Conservation (phyloP, 306 rosid genomes). For the Lathyrus oleraceus region DNA sequence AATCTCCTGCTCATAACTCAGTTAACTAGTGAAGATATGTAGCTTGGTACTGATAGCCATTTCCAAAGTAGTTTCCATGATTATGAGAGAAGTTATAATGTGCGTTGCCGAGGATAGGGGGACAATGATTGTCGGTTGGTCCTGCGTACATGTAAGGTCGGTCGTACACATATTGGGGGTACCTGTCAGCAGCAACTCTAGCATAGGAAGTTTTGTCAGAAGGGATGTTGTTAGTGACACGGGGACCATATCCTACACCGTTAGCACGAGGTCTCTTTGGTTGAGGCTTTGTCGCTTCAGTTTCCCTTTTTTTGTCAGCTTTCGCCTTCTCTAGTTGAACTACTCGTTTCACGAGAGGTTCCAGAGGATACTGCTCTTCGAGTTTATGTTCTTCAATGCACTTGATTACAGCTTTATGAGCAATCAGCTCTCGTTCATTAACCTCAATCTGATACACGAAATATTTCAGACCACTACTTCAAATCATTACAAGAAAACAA, state of each 20-base stretch:
- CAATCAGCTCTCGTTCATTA: constrained; percentile 84
- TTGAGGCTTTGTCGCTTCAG: constrained; percentile 92
- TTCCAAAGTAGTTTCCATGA: constrained; percentile 85
- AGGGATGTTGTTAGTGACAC: constrained; percentile 55
- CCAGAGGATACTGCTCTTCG: constrained; percentile 80
- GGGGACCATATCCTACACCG: constrained; percentile 70
- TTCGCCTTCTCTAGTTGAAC: constrained; percentile 82
- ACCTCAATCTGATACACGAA: constrained; percentile 74
- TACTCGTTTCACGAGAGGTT: constrained; percentile 76
- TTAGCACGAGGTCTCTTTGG: constrained; percentile 98
- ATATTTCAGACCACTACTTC: constrained; percentile 19
- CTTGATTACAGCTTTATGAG: constrained; percentile 82
- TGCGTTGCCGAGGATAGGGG: constrained; percentile 61
- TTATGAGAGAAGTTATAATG: constrained; percentile 71
- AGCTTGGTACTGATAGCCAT: constrained; percentile 91
- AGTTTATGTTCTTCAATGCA: constrained; percentile 92
- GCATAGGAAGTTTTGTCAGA: constrained; percentile 74
- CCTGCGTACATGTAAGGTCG: constrained; percentile 73
- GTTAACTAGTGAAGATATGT: constrained; percentile 84
- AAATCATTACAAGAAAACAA: constrained; percentile 22
- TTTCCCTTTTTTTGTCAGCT: constrained; percentile 92
- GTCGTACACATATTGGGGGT: constrained; percentile 79
- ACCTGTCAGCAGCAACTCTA: constrained; percentile 90
- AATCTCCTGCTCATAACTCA: constrained; percentile 53
- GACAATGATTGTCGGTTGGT: constrained; percentile 77